Evolutionary conservation across 1,139 yeast species (phyloP), one percentile per base, ranked within the genome.

Genomic region (Zygotorulaspora mrakii): DNA sequence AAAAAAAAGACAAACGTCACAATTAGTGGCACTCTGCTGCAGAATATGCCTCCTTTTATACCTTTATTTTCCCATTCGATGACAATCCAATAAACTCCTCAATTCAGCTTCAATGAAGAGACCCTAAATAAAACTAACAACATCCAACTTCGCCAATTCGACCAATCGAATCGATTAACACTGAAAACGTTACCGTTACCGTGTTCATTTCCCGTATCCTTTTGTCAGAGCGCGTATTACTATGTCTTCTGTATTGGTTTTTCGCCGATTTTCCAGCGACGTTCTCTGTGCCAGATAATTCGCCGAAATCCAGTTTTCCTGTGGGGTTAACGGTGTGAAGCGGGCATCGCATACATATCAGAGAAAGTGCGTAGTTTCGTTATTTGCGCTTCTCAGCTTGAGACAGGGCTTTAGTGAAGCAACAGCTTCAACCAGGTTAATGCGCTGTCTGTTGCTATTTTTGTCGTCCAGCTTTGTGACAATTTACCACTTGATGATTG

Each of bases 201-300:
- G 12, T 24, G 27, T 24, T 20, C 9, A 14, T 25, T 12, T 14
- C 6, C 3, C 16, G n/a, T 16, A 28, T 17, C 20, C 20, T 14
- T 28, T 28, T n/a, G 18, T 9, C 16, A 14, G 31, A 14, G 14
- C 28, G 14, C 12, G 7, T 17, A 6, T 28, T 16, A n/a, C 16
- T 3, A 8, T 28, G 20, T 10, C n/a, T n/a, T n/a, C n/a, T n/a
- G n/a, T n/a, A n/a, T n/a, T n/a, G n/a, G n/a, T n/a, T n/a, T 14
- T 28, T 28, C 31, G 31, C 31, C 31, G 31, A 28, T 14, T n/a
- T 28, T 9, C 20, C 18, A 17, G 11, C 20, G 31, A 10, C 20
- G 22, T 28, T 8, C 4, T 28, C 31, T 28, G 31, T 14, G 31
- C 18, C 27, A 24, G 5, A n/a, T 24, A 3, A 8, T 28, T 28